phyloP scores from a whole-genome alignment of 2,329 filamentous ascomycete genomes.

The Cladosporium velox region DNA sequence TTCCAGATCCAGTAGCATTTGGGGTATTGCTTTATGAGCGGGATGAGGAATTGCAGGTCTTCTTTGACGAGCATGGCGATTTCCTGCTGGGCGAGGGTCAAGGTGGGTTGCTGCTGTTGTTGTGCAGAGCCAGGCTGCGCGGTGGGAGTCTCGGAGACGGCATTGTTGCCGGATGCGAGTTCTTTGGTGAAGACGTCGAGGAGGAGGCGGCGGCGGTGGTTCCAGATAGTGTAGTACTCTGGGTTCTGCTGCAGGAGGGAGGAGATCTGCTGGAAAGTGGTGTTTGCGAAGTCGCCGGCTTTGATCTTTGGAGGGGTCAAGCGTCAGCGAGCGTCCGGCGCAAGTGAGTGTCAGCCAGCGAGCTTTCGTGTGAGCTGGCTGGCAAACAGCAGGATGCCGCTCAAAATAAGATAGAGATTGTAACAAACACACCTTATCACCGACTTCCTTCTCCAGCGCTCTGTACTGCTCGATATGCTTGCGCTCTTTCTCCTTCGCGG shows the following conservation, averaged over 20 bases:
- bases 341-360: slow-evolving; percentile 56
- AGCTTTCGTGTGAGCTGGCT: background rate
- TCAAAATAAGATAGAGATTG: slow-evolving; percentile 60
- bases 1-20: slow-evolving; percentile 99
- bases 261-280: slow-evolving; percentile 69
- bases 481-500: slow-evolving; percentile 70
- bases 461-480: slow-evolving; percentile 77
- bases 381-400: slow-evolving; percentile 35
- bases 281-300: slow-evolving; percentile 52
- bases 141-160: background rate
- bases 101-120: slow-evolving; percentile 27
- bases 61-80: slow-evolving; percentile 61
- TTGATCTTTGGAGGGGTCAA: slow-evolving; percentile 41
- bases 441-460: slow-evolving; percentile 67
- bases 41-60: slow-evolving; percentile 81
- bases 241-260: slow-evolving; percentile 74
- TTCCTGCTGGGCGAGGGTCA: slow-evolving; percentile 39
- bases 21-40: slow-evolving; percentile 79
- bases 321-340: slow-evolving; percentile 58
- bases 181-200: slow-evolving; percentile 59
- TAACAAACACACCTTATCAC: slow-evolving; percentile 56
- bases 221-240: slow-evolving; percentile 91
- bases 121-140: slow-evolving; percentile 7
- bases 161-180: slow-evolving; percentile 40
- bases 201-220: slow-evolving; percentile 74